Percentiles rank a stretch among this genome's conserved stretches.
Conservation (phyloP, 148 eudicot species). For the Camellia sinensis region DNA sequence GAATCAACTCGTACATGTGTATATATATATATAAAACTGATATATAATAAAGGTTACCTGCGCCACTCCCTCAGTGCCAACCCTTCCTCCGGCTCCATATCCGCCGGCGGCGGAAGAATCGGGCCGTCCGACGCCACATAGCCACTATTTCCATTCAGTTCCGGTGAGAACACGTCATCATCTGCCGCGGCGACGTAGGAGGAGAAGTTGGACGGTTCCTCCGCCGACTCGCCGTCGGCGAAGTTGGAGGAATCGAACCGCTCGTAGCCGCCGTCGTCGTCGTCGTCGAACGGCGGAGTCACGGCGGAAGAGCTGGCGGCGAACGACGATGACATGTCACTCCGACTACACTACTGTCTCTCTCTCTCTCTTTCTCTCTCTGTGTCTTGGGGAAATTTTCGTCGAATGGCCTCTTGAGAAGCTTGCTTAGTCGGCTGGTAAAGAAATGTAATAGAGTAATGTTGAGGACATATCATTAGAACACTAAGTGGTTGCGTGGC, state of each 20-base stretch:
- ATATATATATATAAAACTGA: neutral
- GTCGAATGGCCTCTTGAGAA: neutral
- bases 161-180: slow-evolving; percentile 13
- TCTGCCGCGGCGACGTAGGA: neutral
- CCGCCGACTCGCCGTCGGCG: slow-evolving; percentile 22
- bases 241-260: slow-evolving; percentile 14
- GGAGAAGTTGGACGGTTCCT: slow-evolving; percentile 12
- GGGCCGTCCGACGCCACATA: slow-evolving; percentile 44
- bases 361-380: neutral
- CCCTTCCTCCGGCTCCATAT: slow-evolving; percentile 61
- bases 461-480: too few relatives aligned
- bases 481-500: too few relatives aligned
- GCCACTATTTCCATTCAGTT: slow-evolving; percentile 25
- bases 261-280: neutral
- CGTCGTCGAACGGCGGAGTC: neutral
- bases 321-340: neutral
- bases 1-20: neutral
- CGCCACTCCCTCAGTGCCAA: slow-evolving; percentile 59
- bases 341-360: neutral
- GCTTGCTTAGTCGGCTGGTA: too few relatives aligned
- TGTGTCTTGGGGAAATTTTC: neutral
- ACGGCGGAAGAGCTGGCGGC: neutral
- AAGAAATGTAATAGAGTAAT: too few relatives aligned
- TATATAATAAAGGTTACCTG: neutral
- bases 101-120: slow-evolving; percentile 59